phyloP scores from a whole-genome alignment of 116 monocot genomes.

The Zostera marina region DNA sequence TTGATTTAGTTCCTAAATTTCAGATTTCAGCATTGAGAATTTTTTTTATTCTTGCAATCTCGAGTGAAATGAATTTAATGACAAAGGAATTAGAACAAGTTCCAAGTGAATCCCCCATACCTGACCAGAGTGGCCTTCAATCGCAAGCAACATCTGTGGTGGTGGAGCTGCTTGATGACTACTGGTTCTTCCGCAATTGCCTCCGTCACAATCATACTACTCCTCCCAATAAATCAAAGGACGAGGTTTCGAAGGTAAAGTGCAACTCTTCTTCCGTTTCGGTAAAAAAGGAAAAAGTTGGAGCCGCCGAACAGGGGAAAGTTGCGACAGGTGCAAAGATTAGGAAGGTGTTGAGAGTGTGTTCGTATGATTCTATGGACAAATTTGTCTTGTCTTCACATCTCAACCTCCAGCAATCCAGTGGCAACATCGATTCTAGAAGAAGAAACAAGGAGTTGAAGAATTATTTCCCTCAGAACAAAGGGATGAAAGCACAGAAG shows the following conservation, averaged over 20 bases:
- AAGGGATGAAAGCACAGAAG: constrained; percentile 37
- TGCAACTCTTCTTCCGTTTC: not conserved
- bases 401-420: not conserved
- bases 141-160: not conserved
- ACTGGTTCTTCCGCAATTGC: constrained; percentile 42
- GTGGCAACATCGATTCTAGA: not conserved
- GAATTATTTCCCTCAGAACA: not conserved
- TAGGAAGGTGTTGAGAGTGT: not conserved
- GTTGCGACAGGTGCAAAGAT: not conserved
- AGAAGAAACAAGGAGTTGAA: not conserved
- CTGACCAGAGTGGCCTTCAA: not conserved
- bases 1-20: too few species aligned
- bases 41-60: too few species aligned
- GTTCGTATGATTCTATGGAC: not conserved
- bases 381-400: not conserved
- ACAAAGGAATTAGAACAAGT: not conserved
- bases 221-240: not conserved
- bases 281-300: not conserved
- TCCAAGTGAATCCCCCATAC: not conserved
- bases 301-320: not conserved
- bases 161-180: constrained; percentile 36
- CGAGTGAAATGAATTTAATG: too few species aligned
- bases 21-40: too few species aligned
- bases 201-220: constrained; percentile 5
- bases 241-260: not conserved